Evolutionary conservation across 139 green algal species (phyloP).

Genomic region (Haematococcus lacustris): DNA sequence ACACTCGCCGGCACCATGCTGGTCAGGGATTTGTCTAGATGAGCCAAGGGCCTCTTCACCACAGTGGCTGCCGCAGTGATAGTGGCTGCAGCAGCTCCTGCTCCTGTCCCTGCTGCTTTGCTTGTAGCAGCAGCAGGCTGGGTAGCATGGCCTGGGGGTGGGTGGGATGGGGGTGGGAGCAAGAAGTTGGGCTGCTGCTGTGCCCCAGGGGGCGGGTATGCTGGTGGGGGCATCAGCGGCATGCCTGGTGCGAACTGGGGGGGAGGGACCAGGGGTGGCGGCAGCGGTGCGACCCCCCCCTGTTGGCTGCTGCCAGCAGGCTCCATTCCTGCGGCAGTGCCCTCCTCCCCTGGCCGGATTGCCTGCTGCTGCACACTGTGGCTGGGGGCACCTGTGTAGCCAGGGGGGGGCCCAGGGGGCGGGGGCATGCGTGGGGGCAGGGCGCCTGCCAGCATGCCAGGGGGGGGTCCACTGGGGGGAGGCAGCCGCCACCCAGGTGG

Average conservation of each 20-base stretch:
- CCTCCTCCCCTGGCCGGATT: too few species aligned
- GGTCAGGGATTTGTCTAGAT: conserved; percentile 54
- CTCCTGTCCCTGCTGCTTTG: neutral
- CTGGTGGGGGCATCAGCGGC: conserved; percentile 9
- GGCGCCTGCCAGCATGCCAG: conserved; percentile 3
- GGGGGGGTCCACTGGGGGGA: neutral
- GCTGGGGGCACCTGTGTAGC: neutral
- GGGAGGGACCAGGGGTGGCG: neutral
- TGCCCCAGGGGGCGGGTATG: conserved; percentile 5
- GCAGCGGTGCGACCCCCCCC: too few species aligned
- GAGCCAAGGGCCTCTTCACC: conserved; percentile 57
- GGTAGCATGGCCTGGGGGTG: conserved; percentile 10
- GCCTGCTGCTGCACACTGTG: too few species aligned
- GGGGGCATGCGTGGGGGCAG: conserved; percentile 8
- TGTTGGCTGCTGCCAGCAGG: too few species aligned
- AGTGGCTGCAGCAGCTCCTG: conserved; percentile 18
- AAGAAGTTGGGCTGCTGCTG: neutral
- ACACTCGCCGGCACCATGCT: conserved; percentile 67
- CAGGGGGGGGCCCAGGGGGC: conserved; percentile 6
- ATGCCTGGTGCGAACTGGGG: neutral
- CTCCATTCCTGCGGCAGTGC: too few species aligned
- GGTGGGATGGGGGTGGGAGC: conserved; percentile 25
- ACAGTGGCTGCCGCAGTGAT: conserved; percentile 67
- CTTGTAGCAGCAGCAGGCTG: neutral
- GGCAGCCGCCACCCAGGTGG: conserved; percentile 23